Conservation (phyloP, 495 filamentous ascomycete genomes). For the Parathielavia hyrcaniae region DNA sequence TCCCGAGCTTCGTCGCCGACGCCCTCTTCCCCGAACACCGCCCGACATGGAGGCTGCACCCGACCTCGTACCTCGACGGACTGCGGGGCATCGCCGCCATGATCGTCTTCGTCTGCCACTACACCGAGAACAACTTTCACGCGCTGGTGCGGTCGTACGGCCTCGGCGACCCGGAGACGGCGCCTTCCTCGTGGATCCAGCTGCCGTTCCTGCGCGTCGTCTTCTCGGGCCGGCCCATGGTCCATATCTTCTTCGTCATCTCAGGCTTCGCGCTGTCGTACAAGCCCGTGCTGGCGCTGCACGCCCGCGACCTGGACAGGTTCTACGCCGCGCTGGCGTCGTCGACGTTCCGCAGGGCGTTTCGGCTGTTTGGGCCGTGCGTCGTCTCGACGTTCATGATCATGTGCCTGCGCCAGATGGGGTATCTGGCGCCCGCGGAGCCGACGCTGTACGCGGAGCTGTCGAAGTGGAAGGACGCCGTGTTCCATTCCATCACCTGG, state of each 20-base stretch:
- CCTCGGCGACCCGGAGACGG: conserved; percentile 30
- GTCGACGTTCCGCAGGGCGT: conserved; percentile 56
- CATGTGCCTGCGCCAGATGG: conserved; percentile 48
- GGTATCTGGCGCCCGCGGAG: conserved; percentile 36
- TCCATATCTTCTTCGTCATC: conserved; percentile 68
- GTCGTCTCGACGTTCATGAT: conserved; percentile 52
- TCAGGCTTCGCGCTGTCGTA: conserved; percentile 63
- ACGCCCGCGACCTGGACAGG: conserved; percentile 40
- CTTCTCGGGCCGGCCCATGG: conserved; percentile 62
- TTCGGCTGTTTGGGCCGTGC: conserved; percentile 59
- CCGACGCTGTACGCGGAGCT: conserved; percentile 41
- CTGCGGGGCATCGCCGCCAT: conserved; percentile 51
- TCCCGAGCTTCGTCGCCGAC: conserved; percentile 35
- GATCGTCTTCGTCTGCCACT: conserved; percentile 48
- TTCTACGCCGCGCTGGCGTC: conserved; percentile 45
- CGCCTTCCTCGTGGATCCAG: conserved; percentile 45
- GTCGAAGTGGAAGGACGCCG: conserved; percentile 44
- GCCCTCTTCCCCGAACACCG: conserved; percentile 29
- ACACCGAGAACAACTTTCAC: conserved; percentile 40
- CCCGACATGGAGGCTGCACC: conserved; percentile 29
- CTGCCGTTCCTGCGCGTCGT: conserved; percentile 58
- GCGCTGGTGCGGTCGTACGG: conserved; percentile 37
- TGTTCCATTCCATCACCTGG: conserved; percentile 45
- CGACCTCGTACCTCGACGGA: conserved; percentile 50
- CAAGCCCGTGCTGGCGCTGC: conserved; percentile 56